Percentiles rank a stretch among this genome's conserved stretches.
Conservation (phyloP, 2,329 filamentous ascomycete genomes). For the Arthrocladium fulminans region DNA sequence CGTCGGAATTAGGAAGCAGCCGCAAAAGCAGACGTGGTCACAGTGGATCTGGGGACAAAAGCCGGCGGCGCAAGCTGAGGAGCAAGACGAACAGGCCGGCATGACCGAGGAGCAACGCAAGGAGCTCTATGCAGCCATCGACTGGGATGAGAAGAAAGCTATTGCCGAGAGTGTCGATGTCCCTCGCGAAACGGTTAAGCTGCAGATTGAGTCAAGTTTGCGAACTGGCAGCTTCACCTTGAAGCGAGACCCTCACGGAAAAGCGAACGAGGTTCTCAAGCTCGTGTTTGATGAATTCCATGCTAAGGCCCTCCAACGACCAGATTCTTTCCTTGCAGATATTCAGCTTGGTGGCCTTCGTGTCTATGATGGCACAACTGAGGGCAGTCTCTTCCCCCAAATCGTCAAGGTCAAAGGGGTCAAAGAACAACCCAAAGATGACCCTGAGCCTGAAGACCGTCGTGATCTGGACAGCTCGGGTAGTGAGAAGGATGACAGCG, state of each 20-base stretch:
- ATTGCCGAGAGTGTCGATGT: constrained; percentile 80
- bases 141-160: constrained; percentile 94
- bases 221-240: constrained; percentile 93
- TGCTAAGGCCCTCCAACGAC: constrained; percentile 78
- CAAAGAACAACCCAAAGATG: constrained; percentile 46
- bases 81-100: constrained; percentile 62
- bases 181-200: constrained; percentile 82
- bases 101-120: constrained; percentile 95
- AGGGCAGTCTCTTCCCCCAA: constrained; percentile 82
- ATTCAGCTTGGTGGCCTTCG: constrained; percentile 85
- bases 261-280: constrained; percentile 71
- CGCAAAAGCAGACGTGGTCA: constrained; percentile 71
- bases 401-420: constrained; percentile 94
- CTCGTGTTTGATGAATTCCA: constrained; percentile 92
- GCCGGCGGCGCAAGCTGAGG: constrained; percentile 39
- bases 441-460: constrained; percentile 37
- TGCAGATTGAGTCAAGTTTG: constrained; percentile 87
- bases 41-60: constrained; percentile 87
- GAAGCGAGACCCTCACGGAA: constrained; percentile 72
- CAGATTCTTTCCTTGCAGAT: constrained; percentile 82
- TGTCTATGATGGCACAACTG: constrained; percentile 90
- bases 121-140: constrained; percentile 93
- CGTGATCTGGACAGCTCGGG: constrained; percentile 34
- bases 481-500: constrained; percentile 29
- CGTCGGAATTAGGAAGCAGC: constrained; percentile 67